Evolutionary conservation across 768 basidiomycete genomes (phyloP), one percentile per base, ranked within the genome.

Genomic region (Tulasnella calospora): DNA sequence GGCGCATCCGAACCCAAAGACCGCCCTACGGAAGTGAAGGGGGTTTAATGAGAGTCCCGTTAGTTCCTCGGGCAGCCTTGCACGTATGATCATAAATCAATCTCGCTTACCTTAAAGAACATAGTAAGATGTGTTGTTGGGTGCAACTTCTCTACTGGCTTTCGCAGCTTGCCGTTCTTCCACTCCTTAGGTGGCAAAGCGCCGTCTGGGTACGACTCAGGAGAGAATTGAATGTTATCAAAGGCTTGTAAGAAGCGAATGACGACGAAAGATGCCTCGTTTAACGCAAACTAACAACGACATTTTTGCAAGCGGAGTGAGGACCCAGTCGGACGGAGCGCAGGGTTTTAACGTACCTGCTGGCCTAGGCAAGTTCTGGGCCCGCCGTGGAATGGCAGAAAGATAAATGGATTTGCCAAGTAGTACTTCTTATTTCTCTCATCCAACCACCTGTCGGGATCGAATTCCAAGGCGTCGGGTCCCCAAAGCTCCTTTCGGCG

Each of bases 371-470:
- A 80, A 75, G 87, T 87, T 38, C 87, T 86, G 4, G 92, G 92
- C 0, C 92, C 92, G 38, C 89, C 90, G 81, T 91, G 92, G 82
- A 94, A 94, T 19, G 92, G 92, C 23, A 88, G 86, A 83, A 88
- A 94, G 86, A 92, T 92, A 79, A 89, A 87, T 1, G 92, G 90
- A 38, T 77, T 74, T 46, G 76, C 74, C 40, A 78, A 71, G 23
- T 71, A 51, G 41, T 80, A 75, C 30, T 70, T 72, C 30, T 67
- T 47, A 80, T 88, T 88, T 77, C 82, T 85, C 3, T 86, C 85
- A 51, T 92, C 88, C 7, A 93, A 84, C 94, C 94, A 95, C 55
- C 94, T 87, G 41, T 92, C 90, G 8, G 92, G 92, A 77, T 92
- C 88, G 82, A 94, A 95, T n/a, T 87, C 87, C 81, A 92, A 88